Evolutionary conservation across 2,329 filamentous ascomycete genomes (phyloP).

Genomic region (Aureobasidium sp.): DNA sequence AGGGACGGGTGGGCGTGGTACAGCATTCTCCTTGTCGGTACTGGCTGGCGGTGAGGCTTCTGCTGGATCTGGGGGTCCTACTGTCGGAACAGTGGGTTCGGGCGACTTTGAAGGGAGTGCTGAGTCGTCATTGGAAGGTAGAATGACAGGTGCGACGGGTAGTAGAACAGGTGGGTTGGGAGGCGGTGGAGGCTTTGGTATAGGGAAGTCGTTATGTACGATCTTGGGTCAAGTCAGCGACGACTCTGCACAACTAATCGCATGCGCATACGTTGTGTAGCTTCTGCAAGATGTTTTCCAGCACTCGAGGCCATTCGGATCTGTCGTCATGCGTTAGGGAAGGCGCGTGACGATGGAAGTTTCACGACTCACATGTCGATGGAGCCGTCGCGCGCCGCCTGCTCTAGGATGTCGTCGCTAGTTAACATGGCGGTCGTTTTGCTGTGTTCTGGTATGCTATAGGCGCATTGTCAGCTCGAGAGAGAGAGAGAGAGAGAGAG

Average conservation of each 20-base stretch:
- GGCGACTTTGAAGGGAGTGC: constrained; percentile 23
- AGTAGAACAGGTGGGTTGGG: neutral
- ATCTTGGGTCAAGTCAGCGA: constrained; percentile 46
- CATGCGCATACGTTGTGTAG: constrained; percentile 51
- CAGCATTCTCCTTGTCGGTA: constrained; percentile 60
- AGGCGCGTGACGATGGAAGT: neutral
- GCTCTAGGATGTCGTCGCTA: constrained; percentile 45
- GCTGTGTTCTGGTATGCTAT: neutral
- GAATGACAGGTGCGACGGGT: neutral
- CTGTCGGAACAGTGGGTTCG: constrained; percentile 24
- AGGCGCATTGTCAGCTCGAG: neutral
- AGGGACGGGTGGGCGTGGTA: constrained; percentile 30
- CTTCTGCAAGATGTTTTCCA: constrained; percentile 56
- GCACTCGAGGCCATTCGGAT: constrained; percentile 59
- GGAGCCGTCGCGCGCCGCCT: constrained; percentile 49
- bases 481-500: too few relatives aligned
- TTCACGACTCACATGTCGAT: constrained; percentile 46
- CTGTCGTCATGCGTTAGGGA: constrained; percentile 35
- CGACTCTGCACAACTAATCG: neutral
- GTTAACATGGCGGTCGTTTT: constrained; percentile 12
- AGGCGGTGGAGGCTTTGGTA: constrained; percentile 48
- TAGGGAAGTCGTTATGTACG: constrained; percentile 65
- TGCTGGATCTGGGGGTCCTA: constrained; percentile 16
- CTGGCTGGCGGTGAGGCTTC: constrained; percentile 29
- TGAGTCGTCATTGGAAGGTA: neutral